A percentile compares a stretch with the other conserved stretches of the same genome.
Conservation (phyloP, 2,329 filamentous ascomycete species). For the Fusarium nematophilum region DNA sequence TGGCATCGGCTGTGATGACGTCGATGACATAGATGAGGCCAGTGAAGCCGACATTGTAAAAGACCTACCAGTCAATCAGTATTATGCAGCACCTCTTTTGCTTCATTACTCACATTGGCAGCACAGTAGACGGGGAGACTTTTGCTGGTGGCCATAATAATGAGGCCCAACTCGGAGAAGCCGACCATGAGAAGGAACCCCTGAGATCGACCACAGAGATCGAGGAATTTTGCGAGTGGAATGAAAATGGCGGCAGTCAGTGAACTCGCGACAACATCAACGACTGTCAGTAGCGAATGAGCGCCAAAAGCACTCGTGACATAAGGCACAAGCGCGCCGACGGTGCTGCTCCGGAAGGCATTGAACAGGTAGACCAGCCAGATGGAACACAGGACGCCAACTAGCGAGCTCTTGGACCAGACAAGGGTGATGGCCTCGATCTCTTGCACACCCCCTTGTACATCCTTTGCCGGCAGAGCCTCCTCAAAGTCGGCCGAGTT, state of each 20-base stretch:
- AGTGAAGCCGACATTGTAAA: conserved; percentile 69
- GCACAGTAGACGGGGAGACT: conserved; percentile 58
- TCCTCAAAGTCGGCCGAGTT: neutral
- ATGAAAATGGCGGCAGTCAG: conserved; percentile 70
- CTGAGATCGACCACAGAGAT: conserved; percentile 71
- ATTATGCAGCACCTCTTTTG: conserved; percentile 42
- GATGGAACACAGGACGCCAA: conserved; percentile 52
- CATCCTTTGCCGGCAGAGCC: conserved; percentile 14
- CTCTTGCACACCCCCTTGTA: conserved; percentile 47
- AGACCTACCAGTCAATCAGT: conserved; percentile 53
- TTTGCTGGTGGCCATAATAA: conserved; percentile 70
- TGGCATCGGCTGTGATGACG: conserved; percentile 74
- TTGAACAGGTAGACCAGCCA: conserved; percentile 63
- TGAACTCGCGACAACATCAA: conserved; percentile 63
- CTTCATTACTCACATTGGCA: conserved; percentile 54
- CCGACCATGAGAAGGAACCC: conserved; percentile 65
- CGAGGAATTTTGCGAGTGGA: conserved; percentile 69
- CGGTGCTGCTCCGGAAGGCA: conserved; percentile 58
- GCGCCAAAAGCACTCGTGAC: conserved; percentile 61
- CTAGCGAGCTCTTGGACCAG: conserved; percentile 50
- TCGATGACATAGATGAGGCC: conserved; percentile 70
- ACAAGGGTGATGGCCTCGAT: conserved; percentile 52
- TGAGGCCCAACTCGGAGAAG: conserved; percentile 60
- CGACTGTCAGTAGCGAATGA: conserved; percentile 65
- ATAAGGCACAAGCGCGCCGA: conserved; percentile 55